Conservation (phyloP, 2,329 filamentous ascomycete species). For the Apiospora sp. region DNA sequence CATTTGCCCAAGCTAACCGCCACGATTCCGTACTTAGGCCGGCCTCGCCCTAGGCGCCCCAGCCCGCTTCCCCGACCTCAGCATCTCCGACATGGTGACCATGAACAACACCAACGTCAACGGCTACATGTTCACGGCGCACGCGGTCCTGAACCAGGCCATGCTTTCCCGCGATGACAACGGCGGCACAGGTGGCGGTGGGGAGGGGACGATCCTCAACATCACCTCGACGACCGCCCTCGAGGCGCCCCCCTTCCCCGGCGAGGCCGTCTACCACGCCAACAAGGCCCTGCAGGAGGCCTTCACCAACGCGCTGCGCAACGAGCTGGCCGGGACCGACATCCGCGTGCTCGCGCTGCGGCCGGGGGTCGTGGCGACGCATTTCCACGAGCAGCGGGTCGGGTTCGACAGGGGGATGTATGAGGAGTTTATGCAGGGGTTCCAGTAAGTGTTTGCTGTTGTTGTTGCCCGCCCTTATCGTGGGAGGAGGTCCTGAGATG, state of each 20-base stretch:
- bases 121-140: constrained; percentile 54
- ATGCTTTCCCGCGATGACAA: constrained; percentile 42
- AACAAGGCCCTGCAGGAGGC: constrained; percentile 56
- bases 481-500: no score
- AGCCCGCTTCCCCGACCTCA: constrained; percentile 49
- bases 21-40: constrained; percentile 43
- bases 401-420: constrained; percentile 51
- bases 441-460: no score
- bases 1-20: no score
- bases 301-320: constrained; percentile 57
- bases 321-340: constrained; percentile 54
- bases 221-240: constrained; percentile 55
- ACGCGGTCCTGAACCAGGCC: constrained; percentile 52
- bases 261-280: constrained; percentile 58
- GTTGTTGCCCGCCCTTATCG: no score
- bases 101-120: constrained; percentile 58
- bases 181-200: constrained; percentile 32
- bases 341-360: constrained; percentile 55
- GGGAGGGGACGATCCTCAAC: constrained; percentile 55
- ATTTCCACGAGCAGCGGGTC: constrained; percentile 56
- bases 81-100: constrained; percentile 49
- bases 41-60: constrained; percentile 57
- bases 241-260: constrained; percentile 56
- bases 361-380: constrained; percentile 55
- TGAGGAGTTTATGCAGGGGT: constrained; percentile 54